Base-by-base conservation (phyloP, 164 flowering plant species). In the Stephania cephalantha region DNA sequence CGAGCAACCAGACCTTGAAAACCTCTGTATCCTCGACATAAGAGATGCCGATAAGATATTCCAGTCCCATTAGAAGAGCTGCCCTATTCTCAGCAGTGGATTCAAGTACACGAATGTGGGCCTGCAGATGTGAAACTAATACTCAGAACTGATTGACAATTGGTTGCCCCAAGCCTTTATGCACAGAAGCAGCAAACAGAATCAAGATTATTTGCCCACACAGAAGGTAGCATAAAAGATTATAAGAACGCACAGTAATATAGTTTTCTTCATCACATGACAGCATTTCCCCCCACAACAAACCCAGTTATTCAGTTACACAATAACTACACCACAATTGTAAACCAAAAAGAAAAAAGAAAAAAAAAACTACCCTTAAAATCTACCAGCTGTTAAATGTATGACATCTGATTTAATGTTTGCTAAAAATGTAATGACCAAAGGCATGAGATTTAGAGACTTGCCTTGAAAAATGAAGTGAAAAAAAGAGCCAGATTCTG, bases 1-100 rank as follows among this genome's bases (percentile, higher is more conserved):
- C 29, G 70, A 31, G 15, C 66, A 68, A 67, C 17, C 70, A 66
- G 68, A 96, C 99, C 97, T 96, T 96, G 75, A 96, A 96, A 79
- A 94, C 98, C 80, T 96, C 98, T 0, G 97, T 96, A 75, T 94
- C 99, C 81, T 96, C 99, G 55, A 94, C 99, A 82, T 91, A 94
- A 13, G 99, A 96, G 73, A 96, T 94, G 79, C 84, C 85, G 63
- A 92, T 91, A 3, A 96, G 86, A 86, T 94, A 96, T 71, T 96
- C 97, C 77, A 96, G 99, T 46, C 99, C 99, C 87, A 83, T 63
- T 18, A 91, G 82, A 74, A 94, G 85, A 0, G 88, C 86, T 82
- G 87, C n/a, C 71, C 85, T 84, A 79, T 86, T 94, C 72, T 92
- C 97, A 53, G 83, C 86, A 69, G 87, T 75, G 44, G 88, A 74